Percentiles rank a stretch among this genome's conserved stretches.
Conservation (phyloP, 75 land plant genomes). For the Pseudotsuga menziesii region DNA sequence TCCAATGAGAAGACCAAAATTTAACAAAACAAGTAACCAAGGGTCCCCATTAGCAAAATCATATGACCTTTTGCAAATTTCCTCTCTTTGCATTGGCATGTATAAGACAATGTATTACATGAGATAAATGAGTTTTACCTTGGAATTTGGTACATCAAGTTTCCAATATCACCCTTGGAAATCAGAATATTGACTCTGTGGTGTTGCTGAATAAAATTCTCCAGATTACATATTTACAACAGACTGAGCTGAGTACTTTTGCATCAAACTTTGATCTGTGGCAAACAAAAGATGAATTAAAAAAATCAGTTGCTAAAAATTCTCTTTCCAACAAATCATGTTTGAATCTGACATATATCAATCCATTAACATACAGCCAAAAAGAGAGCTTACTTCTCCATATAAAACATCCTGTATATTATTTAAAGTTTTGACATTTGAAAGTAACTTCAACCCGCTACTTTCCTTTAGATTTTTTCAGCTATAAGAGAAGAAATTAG, state of each 20-base stretch:
- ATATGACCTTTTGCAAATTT: neutral
- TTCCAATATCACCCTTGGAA: slow-evolving; percentile 55
- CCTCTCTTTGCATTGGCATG: neutral
- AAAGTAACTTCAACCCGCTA: no score
- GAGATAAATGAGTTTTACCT: slow-evolving; percentile 25
- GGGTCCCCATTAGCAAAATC: neutral
- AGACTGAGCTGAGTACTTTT: slow-evolving; percentile 8
- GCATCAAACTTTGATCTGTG: neutral
- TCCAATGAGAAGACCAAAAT: slow-evolving; percentile 97
- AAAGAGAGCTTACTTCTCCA: no score
- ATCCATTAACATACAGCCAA: no score
- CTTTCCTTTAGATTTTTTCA: no score
- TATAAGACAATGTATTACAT: neutral
- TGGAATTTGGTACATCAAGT: slow-evolving; percentile 88
- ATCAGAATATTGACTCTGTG: slow-evolving; percentile 19
- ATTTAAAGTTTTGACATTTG: no score
- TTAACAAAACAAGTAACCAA: slow-evolving; percentile 8
- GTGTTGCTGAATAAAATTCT: neutral
- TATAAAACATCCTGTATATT: no score
- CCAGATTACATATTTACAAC: slow-evolving; percentile 7
- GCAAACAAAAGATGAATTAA: no score
- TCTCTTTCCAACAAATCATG: no score
- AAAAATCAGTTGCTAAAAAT: no score
- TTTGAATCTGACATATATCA: no score
- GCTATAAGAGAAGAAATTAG: no score